These are phyloP conservation scores for Ustilago loliicola DNA, from an alignment of 1,284 basidiomycete genomes.

Conservation along the genomic window DNA sequence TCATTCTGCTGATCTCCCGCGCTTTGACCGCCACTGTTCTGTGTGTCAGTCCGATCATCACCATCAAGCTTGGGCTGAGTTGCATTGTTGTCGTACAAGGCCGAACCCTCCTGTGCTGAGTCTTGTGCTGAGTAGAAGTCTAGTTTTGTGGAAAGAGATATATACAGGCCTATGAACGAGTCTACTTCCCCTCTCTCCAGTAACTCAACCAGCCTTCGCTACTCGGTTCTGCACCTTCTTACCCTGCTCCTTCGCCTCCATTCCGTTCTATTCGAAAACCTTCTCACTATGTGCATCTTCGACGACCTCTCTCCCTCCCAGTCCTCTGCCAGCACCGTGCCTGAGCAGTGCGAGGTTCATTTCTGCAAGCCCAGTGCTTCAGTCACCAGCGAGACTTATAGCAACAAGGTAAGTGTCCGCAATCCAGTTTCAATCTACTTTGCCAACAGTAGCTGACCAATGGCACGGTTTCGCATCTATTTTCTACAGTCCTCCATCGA, in stretches of 20 bases:
- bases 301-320: slow-evolving; percentile 18
- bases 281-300: slow-evolving; percentile 31
- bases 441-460: not conserved
- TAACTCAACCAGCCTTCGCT: slow-evolving; percentile 1
- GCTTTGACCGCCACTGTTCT: not conserved
- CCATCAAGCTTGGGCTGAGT: not conserved
- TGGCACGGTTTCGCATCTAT: not conserved
- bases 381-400: slow-evolving; percentile 4
- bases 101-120: not conserved
- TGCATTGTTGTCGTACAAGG: not conserved
- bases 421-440: not conserved
- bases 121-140: no score
- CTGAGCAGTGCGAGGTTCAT: slow-evolving; percentile 23
- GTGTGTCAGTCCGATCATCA: slow-evolving; percentile 30
- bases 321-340: slow-evolving; percentile 7
- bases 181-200: not conserved
- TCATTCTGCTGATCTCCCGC: slow-evolving; percentile 31
- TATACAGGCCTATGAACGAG: slow-evolving; percentile 12
- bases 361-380: slow-evolving; percentile 7
- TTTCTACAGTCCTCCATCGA: slow-evolving; percentile 23
- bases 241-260: not conserved
- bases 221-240: not conserved
- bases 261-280: not conserved
- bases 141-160: slow-evolving; percentile 3
- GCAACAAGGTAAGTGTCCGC: slow-evolving; percentile 15